Evolutionary conservation across 441 rosid species (phyloP).

Genomic region (Populus hybrid): DNA sequence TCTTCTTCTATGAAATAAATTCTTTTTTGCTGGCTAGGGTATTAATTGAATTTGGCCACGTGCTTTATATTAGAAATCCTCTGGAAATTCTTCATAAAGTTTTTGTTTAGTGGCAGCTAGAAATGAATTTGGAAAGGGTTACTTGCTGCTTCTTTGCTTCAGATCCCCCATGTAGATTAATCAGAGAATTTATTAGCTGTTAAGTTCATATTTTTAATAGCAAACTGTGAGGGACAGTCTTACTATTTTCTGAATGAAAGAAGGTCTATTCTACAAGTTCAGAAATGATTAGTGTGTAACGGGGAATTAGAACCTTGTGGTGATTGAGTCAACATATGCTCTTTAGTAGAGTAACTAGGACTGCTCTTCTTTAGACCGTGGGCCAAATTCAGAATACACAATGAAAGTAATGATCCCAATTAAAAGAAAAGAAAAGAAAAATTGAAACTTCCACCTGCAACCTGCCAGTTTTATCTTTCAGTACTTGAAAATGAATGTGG

Average conservation of each 20-base stretch:
- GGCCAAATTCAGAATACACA: background rate
- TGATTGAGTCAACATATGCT: background rate
- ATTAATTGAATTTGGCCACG: too few species aligned
- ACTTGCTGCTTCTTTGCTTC: background rate
- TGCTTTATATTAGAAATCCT: too few species aligned
- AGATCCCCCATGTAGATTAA: background rate
- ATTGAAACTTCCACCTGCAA: background rate
- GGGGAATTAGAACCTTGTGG: background rate
- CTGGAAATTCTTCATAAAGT: background rate
- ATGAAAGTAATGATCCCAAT: background rate
- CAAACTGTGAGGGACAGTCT: background rate
- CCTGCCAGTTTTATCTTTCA: background rate
- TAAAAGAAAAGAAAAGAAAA: background rate
- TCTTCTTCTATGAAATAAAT: too few species aligned
- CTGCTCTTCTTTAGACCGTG: background rate
- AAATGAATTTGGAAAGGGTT: background rate
- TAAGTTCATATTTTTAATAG: background rate
- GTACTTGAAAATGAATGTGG: background rate
- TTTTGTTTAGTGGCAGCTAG: background rate
- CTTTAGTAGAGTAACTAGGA: background rate
- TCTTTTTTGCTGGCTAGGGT: too few species aligned
- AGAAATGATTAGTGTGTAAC: background rate
- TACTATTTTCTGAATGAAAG: background rate
- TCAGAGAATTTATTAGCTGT: background rate
- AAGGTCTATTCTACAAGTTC: background rate